Conservation (phyloP, 495 filamentous ascomycete genomes). For the Lindgomyces ingoldianus region DNA sequence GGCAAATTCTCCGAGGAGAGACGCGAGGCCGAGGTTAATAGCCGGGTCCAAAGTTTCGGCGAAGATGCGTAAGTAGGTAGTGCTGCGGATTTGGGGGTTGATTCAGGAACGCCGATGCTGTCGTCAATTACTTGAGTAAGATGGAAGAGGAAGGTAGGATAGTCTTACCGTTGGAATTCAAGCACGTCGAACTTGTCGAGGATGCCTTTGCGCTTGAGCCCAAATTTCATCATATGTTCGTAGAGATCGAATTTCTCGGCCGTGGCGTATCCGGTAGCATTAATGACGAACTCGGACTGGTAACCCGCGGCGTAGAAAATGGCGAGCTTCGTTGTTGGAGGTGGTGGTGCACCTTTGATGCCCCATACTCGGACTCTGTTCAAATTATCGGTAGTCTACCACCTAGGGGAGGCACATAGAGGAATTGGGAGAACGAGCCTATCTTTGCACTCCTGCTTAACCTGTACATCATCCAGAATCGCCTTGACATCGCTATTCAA, state of each 20-base stretch:
- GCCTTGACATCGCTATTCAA: conserved; percentile 61
- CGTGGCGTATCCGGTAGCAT: conserved; percentile 35
- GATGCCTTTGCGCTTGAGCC: conserved; percentile 32
- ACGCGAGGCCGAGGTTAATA: conserved; percentile 17
- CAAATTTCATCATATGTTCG: conserved; percentile 39
- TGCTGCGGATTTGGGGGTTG: conserved; percentile 23
- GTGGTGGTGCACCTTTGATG: conserved; percentile 52
- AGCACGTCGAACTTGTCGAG: conserved; percentile 31
- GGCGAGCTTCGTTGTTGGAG: conserved; percentile 57
- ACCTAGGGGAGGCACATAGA: neutral
- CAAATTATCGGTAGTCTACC: too few relatives aligned
- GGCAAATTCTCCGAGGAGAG: conserved; percentile 23
- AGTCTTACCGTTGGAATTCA: conserved; percentile 37
- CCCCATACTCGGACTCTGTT: conserved; percentile 51
- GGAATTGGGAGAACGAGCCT: conserved; percentile 3
- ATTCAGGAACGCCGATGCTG: conserved; percentile 26
- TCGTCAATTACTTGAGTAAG: neutral
- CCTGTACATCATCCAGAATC: conserved; percentile 51
- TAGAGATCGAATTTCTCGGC: conserved; percentile 26
- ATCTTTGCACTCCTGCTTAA: conserved; percentile 40
- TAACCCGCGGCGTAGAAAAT: conserved; percentile 55
- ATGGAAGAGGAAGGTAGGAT: neutral
- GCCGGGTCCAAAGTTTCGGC: conserved; percentile 7
- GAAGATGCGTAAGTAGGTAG: conserved; percentile 31
- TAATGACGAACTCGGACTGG: conserved; percentile 48